phyloP scores from a whole-genome alignment of 495 filamentous ascomycete species.

The Lophium mytilinum region DNA sequence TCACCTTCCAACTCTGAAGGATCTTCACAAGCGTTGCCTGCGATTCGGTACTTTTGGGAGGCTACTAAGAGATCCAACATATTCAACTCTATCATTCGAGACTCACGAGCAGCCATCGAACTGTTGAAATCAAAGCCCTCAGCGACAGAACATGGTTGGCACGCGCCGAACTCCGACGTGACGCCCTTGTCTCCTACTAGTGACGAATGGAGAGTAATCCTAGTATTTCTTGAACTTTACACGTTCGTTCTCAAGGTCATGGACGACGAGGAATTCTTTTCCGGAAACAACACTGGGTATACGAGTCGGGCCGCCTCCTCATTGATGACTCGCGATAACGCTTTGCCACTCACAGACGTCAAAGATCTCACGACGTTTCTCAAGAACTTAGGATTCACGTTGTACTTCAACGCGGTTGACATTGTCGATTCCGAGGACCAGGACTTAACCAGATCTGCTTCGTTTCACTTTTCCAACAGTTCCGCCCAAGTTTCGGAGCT shows the following conservation, averaged over 20 bases:
- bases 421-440: constrained; percentile 47
- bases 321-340: constrained; percentile 52
- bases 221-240: constrained; percentile 91
- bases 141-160: constrained; percentile 10
- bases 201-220: constrained; percentile 79
- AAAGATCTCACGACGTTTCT: constrained; percentile 73
- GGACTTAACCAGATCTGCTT: constrained; percentile 39
- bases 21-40: constrained; percentile 41
- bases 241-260: constrained; percentile 84
- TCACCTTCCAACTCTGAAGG: constrained; percentile 32
- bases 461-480: constrained; percentile 40
- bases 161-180: constrained; percentile 6
- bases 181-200: constrained; percentile 31
- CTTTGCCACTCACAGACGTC: constrained; percentile 61
- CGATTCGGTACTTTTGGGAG: constrained; percentile 85
- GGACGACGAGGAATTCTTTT: constrained; percentile 83
- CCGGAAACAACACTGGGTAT: constrained; percentile 31
- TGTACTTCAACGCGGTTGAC: constrained; percentile 76
- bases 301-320: background rate
- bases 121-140: constrained; percentile 42
- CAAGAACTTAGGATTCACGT: constrained; percentile 83
- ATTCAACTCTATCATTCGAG: constrained; percentile 55
- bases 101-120: constrained; percentile 49
- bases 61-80: constrained; percentile 58
- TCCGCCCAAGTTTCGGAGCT: background rate